These are phyloP conservation scores for Neoascochyta sp. DNA, from an alignment of 2,329 filamentous ascomycete genomes.

Conservation along the genomic window DNA sequence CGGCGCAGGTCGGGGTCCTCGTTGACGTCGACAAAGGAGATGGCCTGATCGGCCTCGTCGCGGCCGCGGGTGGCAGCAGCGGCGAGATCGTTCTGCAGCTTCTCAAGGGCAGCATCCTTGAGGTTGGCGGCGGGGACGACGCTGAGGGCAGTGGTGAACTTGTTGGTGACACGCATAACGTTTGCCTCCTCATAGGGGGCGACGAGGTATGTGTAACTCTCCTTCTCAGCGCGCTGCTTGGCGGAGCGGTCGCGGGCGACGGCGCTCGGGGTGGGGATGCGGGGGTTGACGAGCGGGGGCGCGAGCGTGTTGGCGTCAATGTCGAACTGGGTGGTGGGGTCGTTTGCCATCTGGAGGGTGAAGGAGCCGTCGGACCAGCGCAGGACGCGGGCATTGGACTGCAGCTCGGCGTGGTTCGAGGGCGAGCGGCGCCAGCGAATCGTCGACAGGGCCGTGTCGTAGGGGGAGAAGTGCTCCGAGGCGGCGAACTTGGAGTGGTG, in stretches of 20 bases:
- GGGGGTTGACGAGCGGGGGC: conserved; percentile 52
- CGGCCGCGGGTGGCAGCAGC: conserved; percentile 54
- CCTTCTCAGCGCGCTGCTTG: conserved; percentile 48
- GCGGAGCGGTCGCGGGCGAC: conserved; percentile 13
- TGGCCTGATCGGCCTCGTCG: conserved; percentile 47
- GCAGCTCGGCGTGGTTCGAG: conserved; percentile 60
- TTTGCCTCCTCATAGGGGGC: conserved; percentile 66
- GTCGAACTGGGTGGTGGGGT: conserved; percentile 67
- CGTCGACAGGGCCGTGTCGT: conserved; percentile 62
- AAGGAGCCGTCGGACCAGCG: conserved; percentile 77
- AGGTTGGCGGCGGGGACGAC: conserved; percentile 64
- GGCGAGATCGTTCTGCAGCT: conserved; percentile 64
- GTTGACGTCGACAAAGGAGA: conserved; percentile 65
- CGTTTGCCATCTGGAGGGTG: conserved; percentile 68
- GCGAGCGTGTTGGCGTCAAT: conserved; percentile 67
- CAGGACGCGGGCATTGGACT: conserved; percentile 72
- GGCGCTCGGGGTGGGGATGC: conserved; percentile 48
- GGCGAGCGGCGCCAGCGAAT: conserved; percentile 67
- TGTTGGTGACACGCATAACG: conserved; percentile 68
- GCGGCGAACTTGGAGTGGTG: conserved; percentile 49
- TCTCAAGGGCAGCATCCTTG: conserved; percentile 67
- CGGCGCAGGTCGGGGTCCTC: conserved; percentile 74
- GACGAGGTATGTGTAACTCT: conserved; percentile 72
- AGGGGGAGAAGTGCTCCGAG: conserved; percentile 54
- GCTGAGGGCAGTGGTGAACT: conserved; percentile 69